Base-by-base conservation (phyloP, 2,329 filamentous ascomycete genomes). In the Davidsoniella virescens region DNA sequence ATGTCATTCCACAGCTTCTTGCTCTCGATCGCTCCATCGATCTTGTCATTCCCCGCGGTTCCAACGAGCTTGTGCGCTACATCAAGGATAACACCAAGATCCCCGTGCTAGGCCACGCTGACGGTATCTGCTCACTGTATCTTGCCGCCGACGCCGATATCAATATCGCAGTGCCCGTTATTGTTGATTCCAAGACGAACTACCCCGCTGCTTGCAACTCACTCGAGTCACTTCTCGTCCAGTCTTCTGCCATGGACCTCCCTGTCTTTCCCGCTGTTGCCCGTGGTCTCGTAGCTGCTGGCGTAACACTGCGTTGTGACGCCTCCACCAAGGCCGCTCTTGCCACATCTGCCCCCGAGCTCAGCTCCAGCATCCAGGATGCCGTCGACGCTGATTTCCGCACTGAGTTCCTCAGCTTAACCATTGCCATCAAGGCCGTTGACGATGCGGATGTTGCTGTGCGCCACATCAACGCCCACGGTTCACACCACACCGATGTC, bases 191-290 rank as follows among this genome's bases (percentile, higher is more conserved):
- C 44, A 98, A 98, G 68, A 87, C 84, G 23, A 84, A 82, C 64
- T 98, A 98, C 61, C 87, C 90, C 1, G 92, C 92, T 37, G 92
- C 90, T 12, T 98, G 92, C 71, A 98, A 98, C 68, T 80, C 84
- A 40, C 67, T 88, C n/a, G 92, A 98, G 67, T 93, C 87, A 1
- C 73, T 98, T 8, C 76, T 98, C 16, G 83, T 96, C 4, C 81
- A 95, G 58, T 73, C 84, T 54, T 67, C 75, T 14, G 81, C 80
- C 0, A 70, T 94, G 2, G 61, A 65, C 33, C 26, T 33, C 6
- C 81, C 75, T 3, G 63, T 84, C 37, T 75, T 94, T 41, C 84
- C 87, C 1, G 60, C 65, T 2, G 78, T 92, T 12, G 88, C 84
- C n/a, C 64, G 75, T 53, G 84, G 82, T 1, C 74, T 98, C 1